These are phyloP conservation scores for Trichocladium antarcticum DNA, from an alignment of 495 filamentous ascomycete species.

Conservation along the genomic window DNA sequence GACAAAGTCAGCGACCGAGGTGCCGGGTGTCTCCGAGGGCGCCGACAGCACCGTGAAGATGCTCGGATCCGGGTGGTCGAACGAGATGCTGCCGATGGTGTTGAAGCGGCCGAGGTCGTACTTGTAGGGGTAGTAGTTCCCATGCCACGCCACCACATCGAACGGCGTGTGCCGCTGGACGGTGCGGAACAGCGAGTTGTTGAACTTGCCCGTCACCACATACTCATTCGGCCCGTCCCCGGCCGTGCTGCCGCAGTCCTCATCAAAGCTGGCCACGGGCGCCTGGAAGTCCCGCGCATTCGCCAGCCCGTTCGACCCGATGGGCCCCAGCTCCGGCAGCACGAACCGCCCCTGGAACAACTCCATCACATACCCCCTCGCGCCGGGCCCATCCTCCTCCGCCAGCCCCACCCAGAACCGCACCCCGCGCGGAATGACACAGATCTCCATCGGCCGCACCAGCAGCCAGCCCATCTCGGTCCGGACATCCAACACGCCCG, in stretches of 20 bases:
- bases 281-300: conserved; percentile 84
- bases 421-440: conserved; percentile 75
- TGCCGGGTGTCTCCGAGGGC: conserved; percentile 50
- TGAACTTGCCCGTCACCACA: conserved; percentile 64
- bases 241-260: conserved; percentile 37
- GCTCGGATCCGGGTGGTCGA: conserved; percentile 72
- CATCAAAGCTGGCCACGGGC: conserved; percentile 65
- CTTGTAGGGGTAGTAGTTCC: conserved; percentile 72
- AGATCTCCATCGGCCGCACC: conserved; percentile 83
- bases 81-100: conserved; percentile 60
- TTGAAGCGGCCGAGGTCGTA: conserved; percentile 78
- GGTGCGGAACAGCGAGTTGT: conserved; percentile 64
- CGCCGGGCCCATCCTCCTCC: conserved; percentile 45
- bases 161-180: conserved; percentile 66
- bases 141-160: conserved; percentile 78
- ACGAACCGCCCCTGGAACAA: conserved; percentile 75
- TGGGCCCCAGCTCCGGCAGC: conserved; percentile 81
- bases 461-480: conserved; percentile 74
- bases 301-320: conserved; percentile 77
- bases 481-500: conserved; percentile 73
- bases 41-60: conserved; percentile 76
- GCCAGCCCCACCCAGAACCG: conserved; percentile 61
- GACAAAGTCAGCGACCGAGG: conserved; percentile 71
- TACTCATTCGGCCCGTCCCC: conserved; percentile 37
- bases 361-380: conserved; percentile 77